Conservation (phyloP, 208 protist genomes). For the Trichomonas gallinae region DNA sequence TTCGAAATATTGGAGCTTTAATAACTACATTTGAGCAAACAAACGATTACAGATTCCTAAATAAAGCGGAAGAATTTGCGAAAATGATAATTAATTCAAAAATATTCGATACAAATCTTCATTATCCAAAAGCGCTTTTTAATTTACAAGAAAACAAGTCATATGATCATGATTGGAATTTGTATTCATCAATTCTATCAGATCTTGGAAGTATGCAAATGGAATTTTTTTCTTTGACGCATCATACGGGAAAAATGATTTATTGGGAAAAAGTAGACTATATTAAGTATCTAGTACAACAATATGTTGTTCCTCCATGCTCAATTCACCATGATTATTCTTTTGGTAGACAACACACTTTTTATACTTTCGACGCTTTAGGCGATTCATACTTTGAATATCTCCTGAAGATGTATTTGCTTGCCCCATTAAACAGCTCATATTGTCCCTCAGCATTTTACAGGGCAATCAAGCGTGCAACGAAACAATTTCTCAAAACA, state of each 20-base stretch:
- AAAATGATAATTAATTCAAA: slow-evolving; percentile 34
- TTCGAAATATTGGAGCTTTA: slow-evolving; percentile 53
- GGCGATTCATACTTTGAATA: slow-evolving; percentile 16
- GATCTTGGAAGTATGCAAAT: not conserved
- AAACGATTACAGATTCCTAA: slow-evolving; percentile 37
- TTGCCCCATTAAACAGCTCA: not conserved
- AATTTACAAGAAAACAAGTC: not conserved
- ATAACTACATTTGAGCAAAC: slow-evolving; percentile 52
- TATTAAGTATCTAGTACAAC: too few relatives aligned
- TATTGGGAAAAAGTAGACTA: not conserved
- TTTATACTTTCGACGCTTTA: not conserved
- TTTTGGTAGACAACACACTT: too few relatives aligned
- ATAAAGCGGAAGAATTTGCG: not conserved
- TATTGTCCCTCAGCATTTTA: not conserved
- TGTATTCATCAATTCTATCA: not conserved
- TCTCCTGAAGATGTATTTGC: not conserved
- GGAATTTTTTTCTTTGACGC: not conserved
- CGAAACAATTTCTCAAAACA: not conserved
- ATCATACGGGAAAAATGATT: not conserved
- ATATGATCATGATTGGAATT: not conserved
- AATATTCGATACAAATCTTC: slow-evolving; percentile 31
- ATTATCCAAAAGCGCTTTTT: slow-evolving; percentile 26
- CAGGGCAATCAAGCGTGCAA: not conserved
- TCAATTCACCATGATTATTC: not conserved
- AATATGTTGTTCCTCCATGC: too few relatives aligned